Base-by-base conservation (phyloP, 345 rosid species). In the Alliaria petiolata region DNA sequence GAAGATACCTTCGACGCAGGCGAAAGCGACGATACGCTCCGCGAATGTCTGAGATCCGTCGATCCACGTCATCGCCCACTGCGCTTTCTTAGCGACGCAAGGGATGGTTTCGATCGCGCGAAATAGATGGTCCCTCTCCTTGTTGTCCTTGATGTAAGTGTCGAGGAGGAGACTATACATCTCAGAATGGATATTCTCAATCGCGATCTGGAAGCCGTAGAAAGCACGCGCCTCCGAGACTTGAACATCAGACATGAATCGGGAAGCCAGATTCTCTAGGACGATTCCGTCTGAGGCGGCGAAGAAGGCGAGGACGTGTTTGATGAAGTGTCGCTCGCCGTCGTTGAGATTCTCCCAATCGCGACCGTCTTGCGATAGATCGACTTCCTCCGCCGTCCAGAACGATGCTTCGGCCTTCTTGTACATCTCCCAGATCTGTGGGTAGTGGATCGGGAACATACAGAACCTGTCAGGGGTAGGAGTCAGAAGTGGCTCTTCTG, bases 381-480 rank as follows among this genome's bases (percentile, higher is more conserved):
- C 99, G 25, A 95, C 99, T 71, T 95, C 99, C 78, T 95, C 98
- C 3, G 98, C 98, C 2, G 98, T 95, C 96, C 99, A 95, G 50
- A 95, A 95, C 0, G 98, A 95, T 28, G 99, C 98, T 65, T 89
- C 99, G 14, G 96, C 97, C 58, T 95, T 87, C 88, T 95, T 91
- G 83, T 95, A 91, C 99, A 91, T 91, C 54, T 95, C 96, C 99
- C 98, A 95, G 49, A 95, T 83, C 79, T 89, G 78, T 0, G 99
- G 98, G 70, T 88, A 89, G 26, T 91, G 86, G 57, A 91, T 88
- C 0, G 99, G 99, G 39, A 95, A 95, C 99, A 95, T 95, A 42
- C 98, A 91, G 83, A 95, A 91, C 5, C 95, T 81, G 75, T 83
- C 98, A 0, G 95, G 87, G 58, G 85, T 91, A 0, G 91, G 74